Evolutionary conservation across 2,329 filamentous ascomycete species (phyloP), one percentile per base, ranked within the genome.

Genomic region (Ilyonectria sp.): DNA sequence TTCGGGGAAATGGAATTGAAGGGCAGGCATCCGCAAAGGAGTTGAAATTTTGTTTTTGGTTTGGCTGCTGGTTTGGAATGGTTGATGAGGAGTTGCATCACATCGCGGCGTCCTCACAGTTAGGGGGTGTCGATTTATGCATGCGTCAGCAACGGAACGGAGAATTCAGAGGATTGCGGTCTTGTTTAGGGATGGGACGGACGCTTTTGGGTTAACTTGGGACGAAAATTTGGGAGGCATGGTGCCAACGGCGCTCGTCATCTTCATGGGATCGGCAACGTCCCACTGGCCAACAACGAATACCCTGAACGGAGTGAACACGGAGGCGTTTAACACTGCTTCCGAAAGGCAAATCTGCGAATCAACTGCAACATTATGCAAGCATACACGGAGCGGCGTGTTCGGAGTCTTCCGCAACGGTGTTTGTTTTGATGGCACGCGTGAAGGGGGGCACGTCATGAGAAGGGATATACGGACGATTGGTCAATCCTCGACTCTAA

Each of bases 61-160:
- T 75, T 55, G 71, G 61, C 44, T 67, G 72, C 61, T 68, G 70
- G 73, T 63, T 64, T 65, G 54, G 70, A 60, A 68, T 43, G 65
- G 71, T 69, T 69, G 71, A 69, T 66, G 59, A 60, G 72, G 72
- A 75, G 70, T 74, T 76, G 67, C 70, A 76, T 75, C 67, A 74
- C 67, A 69, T 67, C 47, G 58, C 67, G 74, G 74, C 72, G 74
- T 73, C 63, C 63, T 35, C 46, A 64, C 61, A 59, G 65, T 68
- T 67, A 60, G 67, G 68, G 52, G 66, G 54, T 70, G 72, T 73
- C 70, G 55, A 70, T 69, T 74, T 69, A 60, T 75, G 70, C 67
- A 71, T 69, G 53, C 29, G 55, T 65, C 54, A 62, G 53, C 55
- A 58, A 65, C 55, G 59, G 65, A 57, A 67, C 49, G 65, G 65